Conservation (phyloP, 1,139 yeast genomes). For the Lodderomyces metapsilosis region DNA sequence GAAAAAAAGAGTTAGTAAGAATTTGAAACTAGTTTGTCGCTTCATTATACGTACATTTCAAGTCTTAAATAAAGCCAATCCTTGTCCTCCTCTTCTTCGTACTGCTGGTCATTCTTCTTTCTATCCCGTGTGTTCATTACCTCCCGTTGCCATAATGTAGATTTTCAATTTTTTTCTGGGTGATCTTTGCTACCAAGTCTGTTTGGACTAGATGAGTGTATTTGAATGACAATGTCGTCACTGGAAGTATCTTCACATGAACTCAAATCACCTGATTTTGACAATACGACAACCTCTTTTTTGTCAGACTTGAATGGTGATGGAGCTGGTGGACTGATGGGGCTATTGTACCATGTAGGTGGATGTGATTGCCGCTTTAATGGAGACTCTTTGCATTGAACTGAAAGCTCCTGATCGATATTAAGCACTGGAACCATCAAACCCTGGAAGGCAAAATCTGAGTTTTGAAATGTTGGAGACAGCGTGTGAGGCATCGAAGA, state of each 20-base stretch:
- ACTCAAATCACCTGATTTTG: not conserved
- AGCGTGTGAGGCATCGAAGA: not conserved
- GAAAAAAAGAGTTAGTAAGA: not conserved
- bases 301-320: not conserved
- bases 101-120: not conserved
- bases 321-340: not conserved
- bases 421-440: not conserved
- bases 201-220: not conserved
- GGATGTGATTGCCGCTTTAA: not conserved
- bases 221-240: slow-evolving; percentile 1
- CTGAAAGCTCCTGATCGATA: not conserved
- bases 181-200: not conserved
- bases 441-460: not conserved
- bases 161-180: too few species aligned
- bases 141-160: not conserved
- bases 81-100: not conserved
- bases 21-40: not conserved
- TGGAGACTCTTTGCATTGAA: not conserved
- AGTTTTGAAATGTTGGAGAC: not conserved
- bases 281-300: not conserved
- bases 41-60: slow-evolving; percentile 11
- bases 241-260: not conserved
- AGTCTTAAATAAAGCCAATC: slow-evolving; percentile 10
- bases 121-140: not conserved
- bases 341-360: not conserved